These are phyloP conservation scores for Podila clonocystis DNA, from an alignment of 192 early-diverging fungal genomes.

Conservation along the genomic window DNA sequence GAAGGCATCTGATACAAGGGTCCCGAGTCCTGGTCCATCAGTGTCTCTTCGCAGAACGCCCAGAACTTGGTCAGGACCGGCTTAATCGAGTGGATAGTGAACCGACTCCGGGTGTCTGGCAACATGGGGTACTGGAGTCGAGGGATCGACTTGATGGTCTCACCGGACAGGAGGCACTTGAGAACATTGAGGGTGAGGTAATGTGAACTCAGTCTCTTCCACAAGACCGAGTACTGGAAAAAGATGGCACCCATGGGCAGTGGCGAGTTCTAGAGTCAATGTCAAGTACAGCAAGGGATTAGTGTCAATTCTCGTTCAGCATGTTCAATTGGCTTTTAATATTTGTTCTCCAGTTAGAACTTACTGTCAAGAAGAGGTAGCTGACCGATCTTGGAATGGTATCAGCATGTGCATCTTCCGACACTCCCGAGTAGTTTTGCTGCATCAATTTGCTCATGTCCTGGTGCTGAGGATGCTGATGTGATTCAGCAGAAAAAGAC, in stretches of 20 bases:
- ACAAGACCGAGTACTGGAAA: constrained; percentile 92
- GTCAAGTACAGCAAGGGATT: background rate
- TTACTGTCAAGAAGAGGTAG: constrained; percentile 51
- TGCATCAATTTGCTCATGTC: constrained; percentile 1
- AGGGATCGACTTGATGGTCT: constrained; percentile 83
- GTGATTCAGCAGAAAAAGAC: constrained; percentile 9
- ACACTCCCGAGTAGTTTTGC: background rate
- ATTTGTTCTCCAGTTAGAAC: background rate
- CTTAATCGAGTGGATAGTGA: constrained; percentile 33
- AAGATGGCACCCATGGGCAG: constrained; percentile 82
- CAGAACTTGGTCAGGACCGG: constrained; percentile 27
- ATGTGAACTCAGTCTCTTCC: constrained; percentile 77
- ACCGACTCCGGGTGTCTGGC: constrained; percentile 62
- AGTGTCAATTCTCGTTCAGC: background rate
- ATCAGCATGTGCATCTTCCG: constrained; percentile 1
- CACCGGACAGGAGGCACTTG: constrained; percentile 79
- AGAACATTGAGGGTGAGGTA: constrained; percentile 84
- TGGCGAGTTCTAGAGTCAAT: constrained; percentile 65
- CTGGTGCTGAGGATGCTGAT: constrained; percentile 12
- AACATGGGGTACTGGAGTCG: constrained; percentile 84
- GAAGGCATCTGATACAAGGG: too few relatives aligned
- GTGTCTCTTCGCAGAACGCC: constrained; percentile 35
- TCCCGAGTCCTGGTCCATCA: constrained; percentile 12
- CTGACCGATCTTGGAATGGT: constrained; percentile 42
- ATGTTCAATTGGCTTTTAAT: background rate